Conservation (phyloP, 139 green algal species). For the Chlamydomonas sphaeroides region DNA sequence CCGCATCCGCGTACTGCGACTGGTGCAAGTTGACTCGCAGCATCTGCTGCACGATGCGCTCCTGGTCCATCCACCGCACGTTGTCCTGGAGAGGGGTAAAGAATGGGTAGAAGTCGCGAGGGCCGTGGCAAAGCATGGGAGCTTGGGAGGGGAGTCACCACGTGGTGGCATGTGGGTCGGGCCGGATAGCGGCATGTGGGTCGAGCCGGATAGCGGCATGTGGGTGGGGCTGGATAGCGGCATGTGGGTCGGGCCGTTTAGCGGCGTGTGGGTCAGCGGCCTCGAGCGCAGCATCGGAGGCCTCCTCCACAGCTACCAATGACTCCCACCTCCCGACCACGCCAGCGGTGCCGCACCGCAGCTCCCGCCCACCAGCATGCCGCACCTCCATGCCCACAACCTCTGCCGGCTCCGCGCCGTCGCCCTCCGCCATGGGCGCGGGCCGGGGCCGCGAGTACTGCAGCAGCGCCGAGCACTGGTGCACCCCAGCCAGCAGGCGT, state of each 20-base stretch:
- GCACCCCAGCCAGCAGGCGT: conserved; percentile 72
- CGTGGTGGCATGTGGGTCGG: background rate
- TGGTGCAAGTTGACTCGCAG: conserved; percentile 90
- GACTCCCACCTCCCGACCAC: too few relatives aligned
- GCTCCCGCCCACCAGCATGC: background rate
- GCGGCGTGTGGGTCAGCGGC: too few relatives aligned
- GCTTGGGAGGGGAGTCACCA: background rate
- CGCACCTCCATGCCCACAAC: background rate
- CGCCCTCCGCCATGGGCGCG: background rate
- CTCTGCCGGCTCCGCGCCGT: background rate
- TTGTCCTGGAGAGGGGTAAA: conserved; percentile 42
- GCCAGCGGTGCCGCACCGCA: background rate
- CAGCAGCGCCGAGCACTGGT: conserved; percentile 64
- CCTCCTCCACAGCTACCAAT: too few relatives aligned
- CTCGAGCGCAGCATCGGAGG: too few relatives aligned
- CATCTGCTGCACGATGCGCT: conserved; percentile 76
- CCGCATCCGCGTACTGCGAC: conserved; percentile 88
- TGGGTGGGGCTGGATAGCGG: too few relatives aligned
- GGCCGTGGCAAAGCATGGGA: too few relatives aligned
- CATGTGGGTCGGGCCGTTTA: too few relatives aligned
- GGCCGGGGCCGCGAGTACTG: conserved; percentile 2
- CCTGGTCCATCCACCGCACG: conserved; percentile 72
- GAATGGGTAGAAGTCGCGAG: too few relatives aligned
- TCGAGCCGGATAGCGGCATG: too few relatives aligned
- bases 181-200: too few relatives aligned